A percentile compares a stretch with the other conserved stretches of the same genome.
phyloP scores from a whole-genome alignment of 2,329 filamentous ascomycete species.

The Fusarium haematococcum region DNA sequence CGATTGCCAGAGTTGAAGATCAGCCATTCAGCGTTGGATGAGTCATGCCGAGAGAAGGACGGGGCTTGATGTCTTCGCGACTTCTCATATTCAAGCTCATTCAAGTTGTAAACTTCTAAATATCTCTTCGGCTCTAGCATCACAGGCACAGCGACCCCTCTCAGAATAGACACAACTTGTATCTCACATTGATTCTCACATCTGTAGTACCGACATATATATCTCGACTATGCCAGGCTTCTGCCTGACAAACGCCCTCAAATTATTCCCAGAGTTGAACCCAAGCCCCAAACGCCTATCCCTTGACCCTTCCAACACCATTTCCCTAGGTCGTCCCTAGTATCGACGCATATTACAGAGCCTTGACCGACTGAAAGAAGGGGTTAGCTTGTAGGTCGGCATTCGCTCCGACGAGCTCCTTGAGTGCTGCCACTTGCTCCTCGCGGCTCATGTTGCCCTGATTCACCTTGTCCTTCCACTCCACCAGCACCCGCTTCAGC shows the following conservation, averaged over 20 bases:
- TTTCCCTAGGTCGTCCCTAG: background rate
- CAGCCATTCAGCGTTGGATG: constrained; percentile 1
- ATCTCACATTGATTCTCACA: constrained; percentile 6
- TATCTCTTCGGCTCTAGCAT: too few relatives aligned
- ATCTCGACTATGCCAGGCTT: background rate
- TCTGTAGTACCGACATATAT: constrained; percentile 7
- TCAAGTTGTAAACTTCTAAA: background rate
- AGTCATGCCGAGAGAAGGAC: constrained; percentile 14
- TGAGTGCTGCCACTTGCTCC: constrained; percentile 83
- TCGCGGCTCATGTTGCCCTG: constrained; percentile 72
- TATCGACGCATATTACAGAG: constrained; percentile 54
- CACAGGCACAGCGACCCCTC: background rate
- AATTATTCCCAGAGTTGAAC: constrained; percentile 16
- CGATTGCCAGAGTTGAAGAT: background rate
- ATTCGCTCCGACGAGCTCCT: constrained; percentile 81
- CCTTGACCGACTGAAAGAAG: constrained; percentile 76
- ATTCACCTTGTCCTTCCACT: constrained; percentile 85
- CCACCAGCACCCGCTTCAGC: constrained; percentile 83
- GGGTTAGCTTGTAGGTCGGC: constrained; percentile 72
- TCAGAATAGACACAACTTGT: background rate
- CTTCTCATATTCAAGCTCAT: background rate
- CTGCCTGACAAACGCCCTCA: constrained; percentile 9
- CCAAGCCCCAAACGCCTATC: constrained; percentile 23
- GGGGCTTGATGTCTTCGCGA: background rate
- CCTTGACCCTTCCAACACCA: background rate